phyloP scores from a whole-genome alignment of 2,329 filamentous ascomycete genomes.

The Dryadomyces quercus-mongolicae region DNA sequence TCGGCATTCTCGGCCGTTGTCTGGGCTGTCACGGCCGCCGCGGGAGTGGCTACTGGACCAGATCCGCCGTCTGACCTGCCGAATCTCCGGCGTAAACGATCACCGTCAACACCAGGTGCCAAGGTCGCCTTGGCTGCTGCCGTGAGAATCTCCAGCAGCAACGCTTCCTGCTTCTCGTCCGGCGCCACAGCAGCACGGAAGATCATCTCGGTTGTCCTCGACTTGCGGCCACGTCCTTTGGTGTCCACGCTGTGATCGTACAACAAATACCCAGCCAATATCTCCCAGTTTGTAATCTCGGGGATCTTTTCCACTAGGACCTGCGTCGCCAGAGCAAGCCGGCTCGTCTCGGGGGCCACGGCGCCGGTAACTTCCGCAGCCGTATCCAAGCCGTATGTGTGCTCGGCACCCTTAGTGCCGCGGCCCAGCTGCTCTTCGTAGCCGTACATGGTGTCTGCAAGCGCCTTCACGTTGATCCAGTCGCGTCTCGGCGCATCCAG shows the following conservation, averaged over 20 bases:
- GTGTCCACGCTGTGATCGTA: slow-evolving; percentile 71
- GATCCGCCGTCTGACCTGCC: slow-evolving; percentile 35
- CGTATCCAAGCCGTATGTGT: slow-evolving; percentile 21
- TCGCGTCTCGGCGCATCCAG: slow-evolving; percentile 63
- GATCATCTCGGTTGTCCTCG: slow-evolving; percentile 36
- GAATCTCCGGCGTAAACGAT: slow-evolving; percentile 38
- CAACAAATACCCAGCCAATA: slow-evolving; percentile 77
- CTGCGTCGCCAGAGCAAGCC: slow-evolving; percentile 77
- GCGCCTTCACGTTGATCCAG: slow-evolving; percentile 87
- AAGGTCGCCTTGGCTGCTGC: slow-evolving; percentile 68
- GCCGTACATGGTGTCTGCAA: slow-evolving; percentile 69
- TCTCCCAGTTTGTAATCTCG: slow-evolving; percentile 78
- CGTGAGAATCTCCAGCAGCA: slow-evolving; percentile 78
- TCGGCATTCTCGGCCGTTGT: slow-evolving; percentile 53
- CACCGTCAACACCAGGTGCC: slow-evolving; percentile 48
- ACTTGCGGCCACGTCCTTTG: slow-evolving; percentile 21
- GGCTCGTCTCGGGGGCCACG: slow-evolving; percentile 55
- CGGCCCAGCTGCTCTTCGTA: slow-evolving; percentile 61
- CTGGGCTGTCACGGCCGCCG: not conserved
- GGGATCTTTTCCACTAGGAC: slow-evolving; percentile 72
- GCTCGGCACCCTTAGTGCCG: slow-evolving; percentile 16
- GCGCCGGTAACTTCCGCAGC: slow-evolving; percentile 31
- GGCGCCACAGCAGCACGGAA: slow-evolving; percentile 65
- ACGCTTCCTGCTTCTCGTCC: slow-evolving; percentile 63
- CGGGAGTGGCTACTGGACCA: slow-evolving; percentile 21